Evolutionary conservation across 139 green algal species (phyloP), one percentile per base, ranked within the genome.

Genomic region (Chlorella ohadii): DNA sequence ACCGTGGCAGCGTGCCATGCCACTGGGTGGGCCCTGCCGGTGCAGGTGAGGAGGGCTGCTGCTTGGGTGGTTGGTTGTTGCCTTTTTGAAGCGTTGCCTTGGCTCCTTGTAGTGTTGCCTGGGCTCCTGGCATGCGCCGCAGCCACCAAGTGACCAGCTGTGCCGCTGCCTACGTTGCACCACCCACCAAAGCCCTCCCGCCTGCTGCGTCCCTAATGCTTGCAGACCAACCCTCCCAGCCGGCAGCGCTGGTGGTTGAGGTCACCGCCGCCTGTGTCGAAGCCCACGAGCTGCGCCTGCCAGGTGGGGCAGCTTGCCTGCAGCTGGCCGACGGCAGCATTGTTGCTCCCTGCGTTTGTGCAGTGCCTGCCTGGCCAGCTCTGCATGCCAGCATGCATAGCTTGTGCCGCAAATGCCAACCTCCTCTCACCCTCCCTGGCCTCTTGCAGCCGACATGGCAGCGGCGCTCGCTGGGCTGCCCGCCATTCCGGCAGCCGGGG

Each of bases 371-470:
- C 15, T 20, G 15, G 36, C 36, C 20, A 31, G 67, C 34, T 20
- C 44, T n/a, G 7, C 20, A 19, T 55, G 67, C 67, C 36, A 27
- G 65, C 65, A 36, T 7, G 25, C 12, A 17, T 68, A 19, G 22
- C n/a, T 68, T 12, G 13, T 51, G 33, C 70, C 44, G 64, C 31
- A 22, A 41, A 9, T 17, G 66, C 66, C n/a, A 13, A 28, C 33
- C 12, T 13, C 33, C 36, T 5, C 17, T 11, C 19, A n/a, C 0
- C 66, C 34, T 77, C 31, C 15, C 64, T 13, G 12, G 25, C 1
- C 27, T 23, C 19, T 23, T 71, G 75, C 75, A 81, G 75, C 56
- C 34, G 75, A 28, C 33, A 81, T 71, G 75, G 75, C 75, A 4
- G 23, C 56, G 7, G 34, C 68, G 2, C 75, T 81, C 22, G 17